Percentiles rank a stretch among this genome's conserved stretches.
phyloP scores from a whole-genome alignment of 441 rosid species.

The California macrophylla region DNA sequence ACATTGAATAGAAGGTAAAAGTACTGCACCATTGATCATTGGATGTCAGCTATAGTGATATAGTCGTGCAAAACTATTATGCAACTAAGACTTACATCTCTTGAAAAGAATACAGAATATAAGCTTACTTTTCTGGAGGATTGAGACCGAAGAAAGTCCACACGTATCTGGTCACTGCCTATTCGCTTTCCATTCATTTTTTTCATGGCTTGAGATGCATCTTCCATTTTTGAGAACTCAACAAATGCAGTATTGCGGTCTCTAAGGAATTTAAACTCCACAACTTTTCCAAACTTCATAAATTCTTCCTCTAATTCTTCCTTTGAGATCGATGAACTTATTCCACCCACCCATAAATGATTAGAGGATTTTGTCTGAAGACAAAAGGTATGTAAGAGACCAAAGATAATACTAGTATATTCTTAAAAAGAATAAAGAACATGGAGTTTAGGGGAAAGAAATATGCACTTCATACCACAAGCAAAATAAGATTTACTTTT shows the following conservation, averaged over 20 bases:
- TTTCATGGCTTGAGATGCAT: slow-evolving; percentile 68
- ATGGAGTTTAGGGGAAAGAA: neutral
- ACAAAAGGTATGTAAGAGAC: slow-evolving; percentile 9
- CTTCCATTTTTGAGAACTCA: slow-evolving; percentile 54
- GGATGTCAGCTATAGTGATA: neutral
- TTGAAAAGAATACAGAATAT: slow-evolving; percentile 4
- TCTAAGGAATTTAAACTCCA: slow-evolving; percentile 63
- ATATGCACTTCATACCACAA: neutral
- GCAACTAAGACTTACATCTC: slow-evolving; percentile 5
- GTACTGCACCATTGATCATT: neutral
- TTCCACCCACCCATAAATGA: slow-evolving; percentile 88
- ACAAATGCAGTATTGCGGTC: slow-evolving; percentile 69
- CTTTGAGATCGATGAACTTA: slow-evolving; percentile 50
- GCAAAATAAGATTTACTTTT: neutral
- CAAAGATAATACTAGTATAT: neutral
- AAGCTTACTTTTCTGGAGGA: slow-evolving; percentile 61
- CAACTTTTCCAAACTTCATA: slow-evolving; percentile 63
- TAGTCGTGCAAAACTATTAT: neutral
- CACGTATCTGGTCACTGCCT: slow-evolving; percentile 75
- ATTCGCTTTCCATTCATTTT: slow-evolving; percentile 67
- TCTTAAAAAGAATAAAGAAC: neutral
- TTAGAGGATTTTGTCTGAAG: slow-evolving; percentile 77
- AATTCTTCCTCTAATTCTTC: slow-evolving; percentile 71
- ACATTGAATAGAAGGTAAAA: neutral
- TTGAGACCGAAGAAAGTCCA: slow-evolving; percentile 75